Percentiles rank a stretch among this genome's conserved stretches.
Evolutionary conservation across 2,329 filamentous ascomycete genomes (phyloP).

Genomic region (Pseudogymnoascus sp.): DNA sequence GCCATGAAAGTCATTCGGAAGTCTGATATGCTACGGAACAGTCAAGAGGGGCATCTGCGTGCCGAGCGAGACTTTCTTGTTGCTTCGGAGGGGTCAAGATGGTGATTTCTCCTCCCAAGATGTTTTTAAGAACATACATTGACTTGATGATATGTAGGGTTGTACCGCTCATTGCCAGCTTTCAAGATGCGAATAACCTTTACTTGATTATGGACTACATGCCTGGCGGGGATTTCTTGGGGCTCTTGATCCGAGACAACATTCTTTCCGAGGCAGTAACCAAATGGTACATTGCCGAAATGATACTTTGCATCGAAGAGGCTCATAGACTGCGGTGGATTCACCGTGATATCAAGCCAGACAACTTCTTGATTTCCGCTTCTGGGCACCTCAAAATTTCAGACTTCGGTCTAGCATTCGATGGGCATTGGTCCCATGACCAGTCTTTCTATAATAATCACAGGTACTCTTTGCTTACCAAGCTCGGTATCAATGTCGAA

Average conservation of each 20-base stretch:
- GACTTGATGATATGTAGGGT: conserved; percentile 48
- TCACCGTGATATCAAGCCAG: conserved; percentile 92
- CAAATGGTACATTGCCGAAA: conserved; percentile 87
- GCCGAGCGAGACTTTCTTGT: conserved; percentile 91
- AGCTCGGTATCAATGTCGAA: conserved; percentile 64
- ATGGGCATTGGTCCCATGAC: conserved; percentile 91
- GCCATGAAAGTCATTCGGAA: conserved; percentile 98
- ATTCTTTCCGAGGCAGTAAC: conserved; percentile 71
- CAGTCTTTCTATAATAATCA: conserved; percentile 80
- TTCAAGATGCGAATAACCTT: conserved; percentile 76
- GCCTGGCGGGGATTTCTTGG: conserved; percentile 91
- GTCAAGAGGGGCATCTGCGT: conserved; percentile 85
- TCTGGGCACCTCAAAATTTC: conserved; percentile 91
- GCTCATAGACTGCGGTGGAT: conserved; percentile 84
- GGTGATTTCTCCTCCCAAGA: conserved; percentile 39
- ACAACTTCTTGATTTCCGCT: conserved; percentile 89
- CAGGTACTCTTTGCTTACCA: conserved; percentile 70
- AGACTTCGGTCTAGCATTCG: conserved; percentile 92
- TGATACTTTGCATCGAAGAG: conserved; percentile 92
- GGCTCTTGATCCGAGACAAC: conserved; percentile 77
- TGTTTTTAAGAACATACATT: not conserved
- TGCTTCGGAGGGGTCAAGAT: conserved; percentile 76
- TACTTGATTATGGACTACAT: conserved; percentile 99
- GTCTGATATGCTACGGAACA: conserved; percentile 82
- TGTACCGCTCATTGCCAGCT: conserved; percentile 79